phyloP scores from a whole-genome alignment of 78 protist genomes.

The Speleostelium caveatum region DNA sequence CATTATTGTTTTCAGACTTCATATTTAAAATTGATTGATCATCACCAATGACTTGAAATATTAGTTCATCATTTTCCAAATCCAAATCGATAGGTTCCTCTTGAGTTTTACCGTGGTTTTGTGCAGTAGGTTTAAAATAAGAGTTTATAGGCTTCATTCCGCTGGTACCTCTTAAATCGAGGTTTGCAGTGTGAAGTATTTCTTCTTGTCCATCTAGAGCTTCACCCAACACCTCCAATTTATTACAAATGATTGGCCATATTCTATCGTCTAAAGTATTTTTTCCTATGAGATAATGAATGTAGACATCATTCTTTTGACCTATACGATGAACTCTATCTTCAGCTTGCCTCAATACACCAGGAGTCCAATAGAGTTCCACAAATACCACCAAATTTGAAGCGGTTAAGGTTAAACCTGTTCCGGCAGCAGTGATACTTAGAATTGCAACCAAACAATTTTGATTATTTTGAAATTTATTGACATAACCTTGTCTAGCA shows the following conservation, averaged over 20 bases:
- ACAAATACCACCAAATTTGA: slow-evolving; percentile 89
- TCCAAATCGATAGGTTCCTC: background rate
- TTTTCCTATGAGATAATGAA: slow-evolving; percentile 71
- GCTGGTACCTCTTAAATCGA: slow-evolving; percentile 15
- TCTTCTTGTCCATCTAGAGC: slow-evolving; percentile 79
- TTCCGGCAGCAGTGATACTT: slow-evolving; percentile 89
- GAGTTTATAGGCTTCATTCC: background rate
- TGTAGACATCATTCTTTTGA: slow-evolving; percentile 54
- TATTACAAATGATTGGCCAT: slow-evolving; percentile 77
- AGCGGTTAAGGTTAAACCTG: slow-evolving; percentile 92
- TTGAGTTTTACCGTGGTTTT: background rate
- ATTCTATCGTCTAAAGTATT: slow-evolving; percentile 70
- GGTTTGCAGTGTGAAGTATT: slow-evolving; percentile 10
- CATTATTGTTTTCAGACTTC: slow-evolving; percentile 14
- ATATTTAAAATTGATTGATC: slow-evolving; percentile 12
- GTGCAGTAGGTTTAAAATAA: no score
- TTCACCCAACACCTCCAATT: slow-evolving; percentile 70
- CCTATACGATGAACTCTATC: slow-evolving; percentile 88
- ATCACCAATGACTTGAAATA: slow-evolving; percentile 44
- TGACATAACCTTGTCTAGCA: slow-evolving; percentile 73
- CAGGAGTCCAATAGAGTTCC: slow-evolving; percentile 92
- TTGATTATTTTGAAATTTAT: slow-evolving; percentile 72
- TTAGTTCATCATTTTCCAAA: slow-evolving; percentile 17
- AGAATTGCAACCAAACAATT: slow-evolving; percentile 88
- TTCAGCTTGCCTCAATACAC: slow-evolving; percentile 85